These are phyloP conservation scores for Nitzschia sp. DNA, from an alignment of 108 stramenopile species.

Conservation along the genomic window DNA sequence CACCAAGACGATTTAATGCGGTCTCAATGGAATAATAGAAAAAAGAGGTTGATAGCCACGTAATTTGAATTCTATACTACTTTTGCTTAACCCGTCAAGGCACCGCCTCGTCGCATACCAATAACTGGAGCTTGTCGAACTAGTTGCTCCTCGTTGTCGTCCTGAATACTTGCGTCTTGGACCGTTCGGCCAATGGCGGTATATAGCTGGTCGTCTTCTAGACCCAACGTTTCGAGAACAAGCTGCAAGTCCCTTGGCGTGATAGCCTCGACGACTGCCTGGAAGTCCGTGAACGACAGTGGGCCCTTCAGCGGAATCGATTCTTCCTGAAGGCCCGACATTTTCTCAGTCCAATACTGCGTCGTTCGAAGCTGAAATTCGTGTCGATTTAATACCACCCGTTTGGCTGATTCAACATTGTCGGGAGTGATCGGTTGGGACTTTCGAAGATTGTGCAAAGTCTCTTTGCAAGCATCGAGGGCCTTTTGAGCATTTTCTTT, in stretches of 20 bases:
- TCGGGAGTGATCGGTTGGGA: conserved; percentile 81
- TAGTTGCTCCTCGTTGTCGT: conserved; percentile 63
- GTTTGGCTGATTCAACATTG: conserved; percentile 95
- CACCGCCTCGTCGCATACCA: conserved; percentile 87
- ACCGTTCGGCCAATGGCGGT: conserved; percentile 87
- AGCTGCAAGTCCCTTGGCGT: conserved; percentile 88
- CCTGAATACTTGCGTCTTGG: conserved; percentile 38
- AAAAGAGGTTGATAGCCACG: too few relatives aligned
- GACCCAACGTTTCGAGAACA: conserved; percentile 71
- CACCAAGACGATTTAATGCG: neutral
- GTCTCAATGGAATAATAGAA: too few relatives aligned
- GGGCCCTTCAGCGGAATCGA: conserved; percentile 91
- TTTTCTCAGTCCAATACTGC: conserved; percentile 88
- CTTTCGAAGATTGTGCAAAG: conserved; percentile 71
- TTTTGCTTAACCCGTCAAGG: conserved; percentile 57
- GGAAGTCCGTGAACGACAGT: conserved; percentile 87
- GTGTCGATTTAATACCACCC: conserved; percentile 93
- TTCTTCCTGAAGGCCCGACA: conserved; percentile 95
- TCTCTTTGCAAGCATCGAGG: conserved; percentile 94
- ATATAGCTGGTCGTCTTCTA: conserved; percentile 79
- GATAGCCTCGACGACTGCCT: conserved; percentile 88
- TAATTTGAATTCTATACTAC: neutral
- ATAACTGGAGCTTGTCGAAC: conserved; percentile 79
- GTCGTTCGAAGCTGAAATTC: conserved; percentile 89
- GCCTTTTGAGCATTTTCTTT: conserved; percentile 94